These are phyloP conservation scores for Ottelia alismoides DNA, from an alignment of 106 monocot genomes.

Conservation along the genomic window DNA sequence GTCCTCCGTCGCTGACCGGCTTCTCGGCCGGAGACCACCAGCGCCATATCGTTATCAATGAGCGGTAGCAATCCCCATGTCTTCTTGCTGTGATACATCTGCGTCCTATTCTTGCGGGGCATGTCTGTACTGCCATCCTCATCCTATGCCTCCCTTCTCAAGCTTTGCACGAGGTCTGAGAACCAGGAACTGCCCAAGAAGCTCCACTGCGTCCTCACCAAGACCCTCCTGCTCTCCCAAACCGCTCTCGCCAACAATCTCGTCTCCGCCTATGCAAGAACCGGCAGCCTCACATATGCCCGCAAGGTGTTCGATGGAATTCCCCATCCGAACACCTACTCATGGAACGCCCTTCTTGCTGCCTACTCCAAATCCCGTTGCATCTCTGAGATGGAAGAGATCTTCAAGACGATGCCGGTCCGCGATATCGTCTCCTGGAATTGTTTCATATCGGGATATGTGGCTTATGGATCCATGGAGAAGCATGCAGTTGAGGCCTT, in stretches of 20 bases:
- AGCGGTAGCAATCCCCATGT: too few relatives aligned
- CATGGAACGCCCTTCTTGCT: slow-evolving; percentile 64
- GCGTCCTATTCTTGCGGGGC: too few relatives aligned
- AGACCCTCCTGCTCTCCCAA: slow-evolving; percentile 13
- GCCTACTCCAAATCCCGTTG: slow-evolving; percentile 28
- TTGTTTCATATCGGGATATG: slow-evolving; percentile 46
- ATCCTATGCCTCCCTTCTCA: slow-evolving; percentile 32
- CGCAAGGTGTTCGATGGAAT: slow-evolving; percentile 58
- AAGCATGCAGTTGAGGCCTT: slow-evolving; percentile 16
- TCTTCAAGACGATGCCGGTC: slow-evolving; percentile 41
- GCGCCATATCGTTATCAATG: too few relatives aligned
- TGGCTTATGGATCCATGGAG: background rate
- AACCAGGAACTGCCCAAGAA: slow-evolving; percentile 22
- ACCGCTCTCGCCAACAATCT: slow-evolving; percentile 55
- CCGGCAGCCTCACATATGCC: slow-evolving; percentile 19
- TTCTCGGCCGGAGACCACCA: too few relatives aligned
- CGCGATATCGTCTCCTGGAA: slow-evolving; percentile 62
- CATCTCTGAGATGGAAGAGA: slow-evolving; percentile 22
- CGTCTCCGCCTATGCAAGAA: slow-evolving; percentile 34
- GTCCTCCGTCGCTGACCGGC: too few relatives aligned
- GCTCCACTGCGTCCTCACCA: slow-evolving; percentile 44
- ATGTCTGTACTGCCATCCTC: background rate
- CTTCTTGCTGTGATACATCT: too few relatives aligned
- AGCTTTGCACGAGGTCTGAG: slow-evolving; percentile 15
- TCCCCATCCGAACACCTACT: slow-evolving; percentile 48